Evolutionary conservation across 805 yeast species (phyloP), one percentile per base, ranked within the genome.

Genomic region (Suhomyces emberorum): DNA sequence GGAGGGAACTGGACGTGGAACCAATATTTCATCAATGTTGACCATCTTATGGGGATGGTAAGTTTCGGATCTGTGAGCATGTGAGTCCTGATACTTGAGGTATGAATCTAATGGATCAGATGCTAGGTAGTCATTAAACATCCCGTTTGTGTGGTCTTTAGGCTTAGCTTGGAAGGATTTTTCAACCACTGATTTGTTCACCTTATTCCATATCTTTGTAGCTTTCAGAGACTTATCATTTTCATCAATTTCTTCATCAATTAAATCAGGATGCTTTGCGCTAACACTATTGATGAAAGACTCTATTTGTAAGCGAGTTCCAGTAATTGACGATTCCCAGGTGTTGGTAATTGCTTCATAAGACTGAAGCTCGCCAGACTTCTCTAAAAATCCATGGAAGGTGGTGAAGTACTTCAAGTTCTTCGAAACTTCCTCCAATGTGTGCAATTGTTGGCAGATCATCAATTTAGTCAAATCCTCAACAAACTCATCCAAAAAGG

Each of bases 401-500:
- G 38, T 43, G 9, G 54, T 32, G 38, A 49, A 62, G 35, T 54
- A 44, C 12, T 41, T 34, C 23, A 61, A 29, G 4, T 46, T 45
- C 7, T 44, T 35, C 33, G 55, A 35, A 17, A 74, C 47, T 16
- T 55, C 48, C 18, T 56, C 44, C 37, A 52, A 57, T 2, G 67
- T 54, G 12, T 65, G 69, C 15, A 50, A 23, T 32, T 74, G 69
- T 23, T 66, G 61, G 43, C 57, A 63, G 26, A 72, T 49, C 1
- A 66, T 35, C 42, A 66, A 59, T 32, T 64, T 54, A 1, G 72
- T 54, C 10, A 76, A 39, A 34, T 60, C 58, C 30, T 65, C 72
- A 8, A 75, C 52, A 40, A 74, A 75, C 44, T 76, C 82, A 23
- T 76, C 74, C 30, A 75, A 46, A 12, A 67, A 61, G 3, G 60